Evolutionary conservation across 257 asterid species (phyloP).

Genomic region (Forsythia viridissima): DNA sequence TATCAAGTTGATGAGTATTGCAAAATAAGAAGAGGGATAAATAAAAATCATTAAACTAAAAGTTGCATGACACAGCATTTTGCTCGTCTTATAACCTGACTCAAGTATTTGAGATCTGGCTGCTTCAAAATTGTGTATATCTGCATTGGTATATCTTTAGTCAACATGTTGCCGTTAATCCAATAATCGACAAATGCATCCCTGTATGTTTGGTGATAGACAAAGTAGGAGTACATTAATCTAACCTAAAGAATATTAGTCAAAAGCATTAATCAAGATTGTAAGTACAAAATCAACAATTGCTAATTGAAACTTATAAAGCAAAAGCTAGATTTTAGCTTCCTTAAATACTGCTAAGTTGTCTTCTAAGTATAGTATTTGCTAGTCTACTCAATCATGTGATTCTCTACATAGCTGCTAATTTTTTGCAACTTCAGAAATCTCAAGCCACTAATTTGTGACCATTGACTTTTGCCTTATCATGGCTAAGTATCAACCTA

Average conservation of each 20-base stretch:
- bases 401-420: neutral
- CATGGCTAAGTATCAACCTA: neutral
- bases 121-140: constrained; percentile 83
- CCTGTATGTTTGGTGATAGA: constrained; percentile 46
- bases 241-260: constrained; percentile 12
- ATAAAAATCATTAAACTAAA: constrained; percentile 23
- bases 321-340: neutral
- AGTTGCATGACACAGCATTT: neutral
- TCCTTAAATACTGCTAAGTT: neutral
- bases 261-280: constrained; percentile 17
- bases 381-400: neutral
- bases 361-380: neutral
- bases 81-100: constrained; percentile 54
- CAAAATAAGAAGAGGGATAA: constrained; percentile 21
- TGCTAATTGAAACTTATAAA: constrained; percentile 6
- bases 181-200: constrained; percentile 94
- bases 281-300: constrained; percentile 13
- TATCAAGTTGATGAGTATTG: constrained; percentile 20
- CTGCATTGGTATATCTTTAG: constrained; percentile 80
- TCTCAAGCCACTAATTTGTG: neutral
- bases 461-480: neutral
- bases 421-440: neutral
- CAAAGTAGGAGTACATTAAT: constrained; percentile 16
- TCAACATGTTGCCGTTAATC: constrained; percentile 84
- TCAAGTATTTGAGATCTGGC: constrained; percentile 67